Percentiles rank a stretch among this genome's conserved stretches.
phyloP scores from a whole-genome alignment of 2,329 filamentous ascomycete species.

The Aplosporella prunicola region DNA sequence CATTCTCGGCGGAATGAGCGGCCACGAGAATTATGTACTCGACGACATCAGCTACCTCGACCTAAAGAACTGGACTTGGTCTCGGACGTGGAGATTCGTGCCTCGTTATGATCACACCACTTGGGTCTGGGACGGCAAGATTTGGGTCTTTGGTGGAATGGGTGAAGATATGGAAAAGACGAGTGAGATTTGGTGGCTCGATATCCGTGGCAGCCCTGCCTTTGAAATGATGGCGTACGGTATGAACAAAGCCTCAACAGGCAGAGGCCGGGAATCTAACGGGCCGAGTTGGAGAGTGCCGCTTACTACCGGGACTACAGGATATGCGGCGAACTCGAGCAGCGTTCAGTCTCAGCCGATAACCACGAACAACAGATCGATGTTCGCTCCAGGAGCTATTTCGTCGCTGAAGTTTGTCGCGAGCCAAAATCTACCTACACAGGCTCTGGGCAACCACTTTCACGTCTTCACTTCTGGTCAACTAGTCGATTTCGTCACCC shows the following conservation, averaged over 20 bases:
- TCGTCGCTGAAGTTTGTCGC: constrained; percentile 85
- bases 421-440: constrained; percentile 74
- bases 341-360: constrained; percentile 46
- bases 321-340: constrained; percentile 65
- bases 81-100: constrained; percentile 89
- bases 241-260: constrained; percentile 7
- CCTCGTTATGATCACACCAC: constrained; percentile 90
- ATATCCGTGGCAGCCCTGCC: constrained; percentile 81
- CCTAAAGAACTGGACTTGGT: constrained; percentile 96
- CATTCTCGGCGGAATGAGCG: constrained; percentile 89
- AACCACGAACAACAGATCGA: constrained; percentile 38
- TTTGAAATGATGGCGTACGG: constrained; percentile 61
- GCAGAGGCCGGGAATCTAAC: constrained; percentile 23
- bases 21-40: constrained; percentile 81
- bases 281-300: constrained; percentile 22
- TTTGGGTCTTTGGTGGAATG: constrained; percentile 94
- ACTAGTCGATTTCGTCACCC: constrained; percentile 87
- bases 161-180: constrained; percentile 96
- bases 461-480: constrained; percentile 91
- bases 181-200: constrained; percentile 94
- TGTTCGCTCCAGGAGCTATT: constrained; percentile 70
- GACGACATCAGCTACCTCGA: constrained; percentile 97
- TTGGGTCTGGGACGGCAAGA: constrained; percentile 82
- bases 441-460: constrained; percentile 87
- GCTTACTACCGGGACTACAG: constrained; percentile 29